Evolutionary conservation across 73 alveolate genomes (phyloP), one percentile per base, ranked within the genome.

Genomic region (Loxodes magnus): DNA sequence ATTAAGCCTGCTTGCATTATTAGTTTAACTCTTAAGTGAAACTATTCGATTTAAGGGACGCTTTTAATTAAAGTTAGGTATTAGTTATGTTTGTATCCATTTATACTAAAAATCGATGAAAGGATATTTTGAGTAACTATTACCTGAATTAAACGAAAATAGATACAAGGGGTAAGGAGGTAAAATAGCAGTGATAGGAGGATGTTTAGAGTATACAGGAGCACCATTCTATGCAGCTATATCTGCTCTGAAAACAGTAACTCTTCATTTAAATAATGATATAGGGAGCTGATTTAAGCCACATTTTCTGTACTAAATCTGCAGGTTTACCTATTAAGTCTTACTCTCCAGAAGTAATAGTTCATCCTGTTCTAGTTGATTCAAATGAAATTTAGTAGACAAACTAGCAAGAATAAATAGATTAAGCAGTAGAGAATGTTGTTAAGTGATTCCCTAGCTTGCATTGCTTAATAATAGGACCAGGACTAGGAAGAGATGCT

Each of bases 301-400:
- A 84, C 53, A 78, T 92, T 4, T 76, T 76, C 56, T 85, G 96
- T 35, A 72, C 93, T 23, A 67, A 67, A 50, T 86, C 80, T 37
- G 90, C 97, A 7, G 88, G 90, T 6, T 70, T 81, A 22, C 97
- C 98, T 4, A 84, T 93, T 2, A 93, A 89, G 59, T 60, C 92
- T 51, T 93, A 93, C 61, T 88, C 98, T 14, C 99, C 99, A 5
- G 99, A 93, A 79, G 57, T 87, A 46, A 93, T 93, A 10, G 98
- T 89, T 23, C 97, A 85, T 60, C 96, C 95, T 15, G 77, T 52
- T 9, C 67, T 78, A 55, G 66, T 60, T 35, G 35, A 43, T 31
- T 55, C 56, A 17, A 41, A 78, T 16, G 81, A 67, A 51, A 57
- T n/a, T 38, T 9, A 36, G 7, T 36, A 36, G 23, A 10, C 51